Evolutionary conservation across 2,329 filamentous ascomycete genomes (phyloP), one percentile per base, ranked within the genome.

Genomic region (Xylaria sp.): DNA sequence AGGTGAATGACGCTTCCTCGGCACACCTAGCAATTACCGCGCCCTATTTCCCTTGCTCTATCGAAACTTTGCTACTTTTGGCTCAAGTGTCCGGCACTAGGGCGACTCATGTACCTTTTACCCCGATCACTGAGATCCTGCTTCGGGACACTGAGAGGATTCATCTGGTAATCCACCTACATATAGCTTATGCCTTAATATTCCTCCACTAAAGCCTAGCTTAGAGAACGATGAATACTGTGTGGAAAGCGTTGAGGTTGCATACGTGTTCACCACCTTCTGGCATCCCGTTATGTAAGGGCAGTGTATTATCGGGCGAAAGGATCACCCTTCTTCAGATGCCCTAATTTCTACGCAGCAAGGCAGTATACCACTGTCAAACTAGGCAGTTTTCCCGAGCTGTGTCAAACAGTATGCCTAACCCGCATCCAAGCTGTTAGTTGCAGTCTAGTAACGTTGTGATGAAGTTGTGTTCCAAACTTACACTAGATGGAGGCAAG

Each of bases 61-160:
- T 54, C 27, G 13, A 11, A 36, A 47, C 45, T 39, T 61, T 47
- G 31, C 59, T 63, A 11, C 44, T 60, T 68, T 53, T 44, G 50
- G 62, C 17, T 33, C 36, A 15, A 15, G n/a, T 25, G 13, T 22
- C 59, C 59, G 66, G 27, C 66, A 59, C 63, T 66, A 66, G 36
- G 36, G 22, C 5, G 53, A 47, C 49, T 47, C 27, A 29, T 39
- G 36, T 56, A 60, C 31, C 9, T 31, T 29, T 27, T 17, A 33
- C 42, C 17, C 60, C 33, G 22, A 49, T 39, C 39, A 29, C 27
- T n/a, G 25, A 42, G 13, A 38, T 44, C 22, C 33, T 42, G 20
- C 22, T 54, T 42, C n/a, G n/a, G 45, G 45, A 42, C 13, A 38
- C 13, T 47, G 3, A 33, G 53, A 65, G 53, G 53, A 65, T 68